Evolutionary conservation across 2,329 filamentous ascomycete genomes (phyloP).

Genomic region (Gaeumannomyces tritici): DNA sequence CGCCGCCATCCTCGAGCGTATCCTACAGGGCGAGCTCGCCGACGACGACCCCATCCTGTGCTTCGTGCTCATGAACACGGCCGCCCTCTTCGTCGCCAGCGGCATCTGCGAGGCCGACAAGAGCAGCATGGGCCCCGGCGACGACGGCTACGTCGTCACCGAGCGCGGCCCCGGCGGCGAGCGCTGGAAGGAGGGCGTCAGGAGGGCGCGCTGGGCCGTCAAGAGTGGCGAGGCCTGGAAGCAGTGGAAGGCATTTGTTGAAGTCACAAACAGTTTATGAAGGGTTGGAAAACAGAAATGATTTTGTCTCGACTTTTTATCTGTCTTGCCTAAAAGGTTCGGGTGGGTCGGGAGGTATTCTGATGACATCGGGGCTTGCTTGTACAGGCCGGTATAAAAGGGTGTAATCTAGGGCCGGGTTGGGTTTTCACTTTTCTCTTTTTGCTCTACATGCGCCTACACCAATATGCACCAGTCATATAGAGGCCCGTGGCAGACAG

Average conservation of each 20-base stretch:
- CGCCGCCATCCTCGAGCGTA: slow-evolving; percentile 68
- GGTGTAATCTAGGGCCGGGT: background rate
- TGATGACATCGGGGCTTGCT: background rate
- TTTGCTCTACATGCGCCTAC: background rate
- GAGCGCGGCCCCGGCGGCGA: slow-evolving; percentile 79
- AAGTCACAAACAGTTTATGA: slow-evolving; percentile 54
- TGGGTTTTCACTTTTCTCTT: background rate
- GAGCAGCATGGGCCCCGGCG: slow-evolving; percentile 69
- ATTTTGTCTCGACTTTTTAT: background rate
- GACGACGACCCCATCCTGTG: slow-evolving; percentile 77
- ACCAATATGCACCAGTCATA: background rate
- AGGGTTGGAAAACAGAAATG: background rate
- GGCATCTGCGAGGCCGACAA: slow-evolving; percentile 78
- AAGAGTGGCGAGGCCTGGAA: slow-evolving; percentile 77
- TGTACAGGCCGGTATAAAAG: background rate
- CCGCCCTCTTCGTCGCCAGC: slow-evolving; percentile 74
- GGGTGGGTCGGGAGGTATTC: background rate
- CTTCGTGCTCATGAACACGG: slow-evolving; percentile 91
- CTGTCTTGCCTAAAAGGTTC: background rate
- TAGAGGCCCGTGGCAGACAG: background rate
- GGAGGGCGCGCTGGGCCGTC: slow-evolving; percentile 80
- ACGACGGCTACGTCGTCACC: slow-evolving; percentile 69
- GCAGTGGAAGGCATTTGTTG: slow-evolving; percentile 75
- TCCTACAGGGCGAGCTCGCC: slow-evolving; percentile 64
- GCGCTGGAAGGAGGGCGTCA: slow-evolving; percentile 90